Conservation (phyloP, 495 filamentous ascomycete species). For the Venustampulla echinocandica region DNA sequence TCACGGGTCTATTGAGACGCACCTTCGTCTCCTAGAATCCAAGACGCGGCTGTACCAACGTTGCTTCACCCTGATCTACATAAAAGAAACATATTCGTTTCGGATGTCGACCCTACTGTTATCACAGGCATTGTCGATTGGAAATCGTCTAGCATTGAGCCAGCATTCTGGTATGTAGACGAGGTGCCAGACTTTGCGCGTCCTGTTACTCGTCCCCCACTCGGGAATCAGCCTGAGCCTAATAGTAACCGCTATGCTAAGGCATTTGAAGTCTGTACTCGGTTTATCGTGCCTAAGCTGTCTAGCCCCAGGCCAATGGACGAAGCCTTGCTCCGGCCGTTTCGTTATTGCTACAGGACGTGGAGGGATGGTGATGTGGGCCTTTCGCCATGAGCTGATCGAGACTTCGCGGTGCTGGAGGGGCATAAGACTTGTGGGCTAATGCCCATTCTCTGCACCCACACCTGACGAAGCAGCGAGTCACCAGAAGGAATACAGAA, state of each 20-base stretch:
- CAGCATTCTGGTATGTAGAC: constrained; percentile 32
- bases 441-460: constrained; percentile 27
- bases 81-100: constrained; percentile 38
- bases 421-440: constrained; percentile 30
- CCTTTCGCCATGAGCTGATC: constrained; percentile 34
- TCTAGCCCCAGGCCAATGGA: neutral
- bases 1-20: constrained; percentile 29
- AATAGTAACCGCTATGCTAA: neutral
- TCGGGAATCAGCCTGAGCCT: too few species aligned
- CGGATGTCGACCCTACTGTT: constrained; percentile 29
- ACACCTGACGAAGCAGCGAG: neutral
- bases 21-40: constrained; percentile 27
- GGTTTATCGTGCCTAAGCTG: neutral
- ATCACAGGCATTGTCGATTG: constrained; percentile 36
- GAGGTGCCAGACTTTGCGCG: constrained; percentile 30
- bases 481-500: neutral
- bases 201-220: neutral
- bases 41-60: constrained; percentile 27
- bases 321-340: constrained; percentile 30
- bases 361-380: constrained; percentile 36
- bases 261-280: too few species aligned
- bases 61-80: constrained; percentile 34
- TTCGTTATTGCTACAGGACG: constrained; percentile 35
- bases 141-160: constrained; percentile 33
- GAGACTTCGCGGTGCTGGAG: constrained; percentile 30